A percentile compares a stretch with the other conserved stretches of the same genome.
These are phyloP conservation scores for Amanita muscaria DNA, from an alignment of 768 basidiomycete genomes.

Conservation along the genomic window DNA sequence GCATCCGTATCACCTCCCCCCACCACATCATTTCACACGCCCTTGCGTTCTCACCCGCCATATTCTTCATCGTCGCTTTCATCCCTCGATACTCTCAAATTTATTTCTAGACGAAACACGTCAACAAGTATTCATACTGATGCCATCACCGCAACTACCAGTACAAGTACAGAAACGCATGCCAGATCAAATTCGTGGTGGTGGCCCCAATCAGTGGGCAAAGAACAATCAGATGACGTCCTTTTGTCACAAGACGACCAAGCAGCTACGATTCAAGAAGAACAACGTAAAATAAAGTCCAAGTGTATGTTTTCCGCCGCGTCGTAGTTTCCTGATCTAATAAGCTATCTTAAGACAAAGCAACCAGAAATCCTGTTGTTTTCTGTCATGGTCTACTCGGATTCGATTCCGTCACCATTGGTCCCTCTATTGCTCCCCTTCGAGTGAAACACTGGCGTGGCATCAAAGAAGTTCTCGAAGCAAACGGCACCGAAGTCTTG, in stretches of 20 bases:
- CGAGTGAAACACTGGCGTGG: slow-evolving; percentile 96
- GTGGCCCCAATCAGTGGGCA: slow-evolving; percentile 48
- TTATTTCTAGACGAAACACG: not conserved
- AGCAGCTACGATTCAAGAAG: slow-evolving; percentile 37
- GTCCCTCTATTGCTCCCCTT: slow-evolving; percentile 65
- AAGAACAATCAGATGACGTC: slow-evolving; percentile 26
- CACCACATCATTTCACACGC: slow-evolving; percentile 15
- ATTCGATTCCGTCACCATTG: slow-evolving; percentile 79
- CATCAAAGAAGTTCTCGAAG: slow-evolving; percentile 85
- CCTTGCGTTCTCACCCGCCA: slow-evolving; percentile 21
- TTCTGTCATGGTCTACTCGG: slow-evolving; percentile 95
- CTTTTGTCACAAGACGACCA: slow-evolving; percentile 48
- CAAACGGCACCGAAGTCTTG: slow-evolving; percentile 83
- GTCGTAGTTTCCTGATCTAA: slow-evolving; percentile 1
- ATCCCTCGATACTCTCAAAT: slow-evolving; percentile 39
- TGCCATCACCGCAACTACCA: slow-evolving; percentile 8
- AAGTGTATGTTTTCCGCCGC: slow-evolving; percentile 45
- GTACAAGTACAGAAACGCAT: slow-evolving; percentile 7
- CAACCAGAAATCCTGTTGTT: slow-evolving; percentile 78
- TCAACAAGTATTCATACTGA: not conserved
- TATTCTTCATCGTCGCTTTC: slow-evolving; percentile 35
- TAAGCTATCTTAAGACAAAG: slow-evolving; percentile 43
- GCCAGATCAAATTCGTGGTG: slow-evolving; percentile 25
- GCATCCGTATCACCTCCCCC: slow-evolving; percentile 47
- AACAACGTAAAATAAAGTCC: slow-evolving; percentile 29